A percentile compares a stretch with the other conserved stretches of the same genome.
phyloP scores from a whole-genome alignment of 164 flowering plant genomes.

The Vitis rotundifolia region DNA sequence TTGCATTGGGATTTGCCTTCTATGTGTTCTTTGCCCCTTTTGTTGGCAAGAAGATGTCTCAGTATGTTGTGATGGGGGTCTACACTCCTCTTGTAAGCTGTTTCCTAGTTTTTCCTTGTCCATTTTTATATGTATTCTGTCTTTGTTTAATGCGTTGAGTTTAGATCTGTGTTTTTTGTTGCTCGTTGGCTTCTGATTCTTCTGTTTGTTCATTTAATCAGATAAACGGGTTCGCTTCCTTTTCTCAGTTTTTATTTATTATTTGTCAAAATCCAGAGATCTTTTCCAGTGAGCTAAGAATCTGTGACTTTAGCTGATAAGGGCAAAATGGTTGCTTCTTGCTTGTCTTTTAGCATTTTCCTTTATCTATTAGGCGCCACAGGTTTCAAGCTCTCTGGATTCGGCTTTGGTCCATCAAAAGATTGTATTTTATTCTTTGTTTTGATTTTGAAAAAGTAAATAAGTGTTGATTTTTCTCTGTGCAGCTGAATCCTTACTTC shows the following conservation, averaged over 20 bases:
- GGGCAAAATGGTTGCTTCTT: slow-evolving; percentile 15
- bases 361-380: not conserved
- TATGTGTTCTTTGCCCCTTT: slow-evolving; percentile 98
- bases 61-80: slow-evolving; percentile 78
- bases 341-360: slow-evolving; percentile 17
- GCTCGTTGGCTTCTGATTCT: slow-evolving; percentile 16
- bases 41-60: slow-evolving; percentile 82
- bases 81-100: slow-evolving; percentile 93
- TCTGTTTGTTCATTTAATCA: slow-evolving; percentile 3
- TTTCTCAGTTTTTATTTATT: slow-evolving; percentile 15
- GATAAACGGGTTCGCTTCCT: not conserved
- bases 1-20: slow-evolving; percentile 96
- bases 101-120: not conserved
- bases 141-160: slow-evolving; percentile 1
- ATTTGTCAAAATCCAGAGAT: slow-evolving; percentile 8
- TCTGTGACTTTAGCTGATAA: slow-evolving; percentile 14
- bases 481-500: no score
- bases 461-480: no score
- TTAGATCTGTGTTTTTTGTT: slow-evolving; percentile 38
- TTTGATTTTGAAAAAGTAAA: no score
- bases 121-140: not conserved
- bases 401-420: not conserved
- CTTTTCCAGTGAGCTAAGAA: not conserved
- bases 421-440: not conserved
- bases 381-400: not conserved